Conservation (phyloP, 345 rosid genomes). For the Heritiera fomes region DNA sequence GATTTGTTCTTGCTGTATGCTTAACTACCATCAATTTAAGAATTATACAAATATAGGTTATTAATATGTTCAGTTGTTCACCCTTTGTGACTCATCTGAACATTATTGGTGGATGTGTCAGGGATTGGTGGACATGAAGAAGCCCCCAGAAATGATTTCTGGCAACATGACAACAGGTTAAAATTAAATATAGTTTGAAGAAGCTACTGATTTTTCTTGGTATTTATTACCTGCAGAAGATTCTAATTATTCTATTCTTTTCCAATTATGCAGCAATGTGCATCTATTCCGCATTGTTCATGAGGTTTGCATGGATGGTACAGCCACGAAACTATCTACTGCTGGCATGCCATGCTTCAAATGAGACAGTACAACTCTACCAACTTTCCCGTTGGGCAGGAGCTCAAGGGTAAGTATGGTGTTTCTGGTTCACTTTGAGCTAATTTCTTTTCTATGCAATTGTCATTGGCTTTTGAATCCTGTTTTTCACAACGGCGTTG, state of each 20-base stretch:
- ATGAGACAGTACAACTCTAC: conserved; percentile 94
- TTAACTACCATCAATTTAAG: conserved; percentile 19
- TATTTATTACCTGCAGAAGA: not conserved
- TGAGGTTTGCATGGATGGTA: conserved; percentile 96
- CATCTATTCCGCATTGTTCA: conserved; percentile 68
- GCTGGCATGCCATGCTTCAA: conserved; percentile 92
- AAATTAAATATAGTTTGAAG: not conserved
- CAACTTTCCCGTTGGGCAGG: conserved; percentile 88
- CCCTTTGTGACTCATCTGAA: conserved; percentile 2
- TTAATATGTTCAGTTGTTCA: conserved; percentile 8
- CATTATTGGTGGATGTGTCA: conserved; percentile 30
- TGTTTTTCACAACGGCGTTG: not conserved
- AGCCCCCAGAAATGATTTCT: conserved; percentile 95
- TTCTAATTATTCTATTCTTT: conserved; percentile 8
- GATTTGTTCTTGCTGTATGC: conserved; percentile 76
- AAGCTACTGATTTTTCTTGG: not conserved
- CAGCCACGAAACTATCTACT: conserved; percentile 82
- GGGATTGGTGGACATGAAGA: conserved; percentile 89
- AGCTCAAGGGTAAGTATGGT: conserved; percentile 58
- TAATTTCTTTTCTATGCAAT: not conserved
- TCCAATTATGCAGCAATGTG: conserved; percentile 60
- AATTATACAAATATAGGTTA: not conserved
- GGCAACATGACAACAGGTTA: conserved; percentile 82
- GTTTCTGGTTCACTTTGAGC: not conserved
- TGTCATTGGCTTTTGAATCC: not conserved